Conservation (phyloP, 495 filamentous ascomycete genomes). For the Penicillium samsonianum region DNA sequence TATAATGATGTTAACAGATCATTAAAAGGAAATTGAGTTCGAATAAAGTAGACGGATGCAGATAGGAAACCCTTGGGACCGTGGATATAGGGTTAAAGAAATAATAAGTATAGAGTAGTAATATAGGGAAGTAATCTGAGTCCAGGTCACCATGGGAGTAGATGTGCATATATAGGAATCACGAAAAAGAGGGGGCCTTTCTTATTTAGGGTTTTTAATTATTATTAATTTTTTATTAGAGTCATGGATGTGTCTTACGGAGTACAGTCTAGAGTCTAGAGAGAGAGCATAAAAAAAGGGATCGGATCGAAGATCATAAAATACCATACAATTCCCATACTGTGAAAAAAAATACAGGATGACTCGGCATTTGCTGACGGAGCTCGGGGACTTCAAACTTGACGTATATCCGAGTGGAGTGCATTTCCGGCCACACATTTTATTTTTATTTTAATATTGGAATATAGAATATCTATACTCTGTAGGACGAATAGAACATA, state of each 20-base stretch:
- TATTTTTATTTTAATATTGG: too few relatives aligned
- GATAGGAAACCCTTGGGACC: background rate
- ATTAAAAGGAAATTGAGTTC: slow-evolving; percentile 24
- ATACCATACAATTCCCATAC: background rate
- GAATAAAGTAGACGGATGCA: slow-evolving; percentile 8
- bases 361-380: slow-evolving; percentile 32
- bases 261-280: background rate
- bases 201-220: slow-evolving; percentile 3
- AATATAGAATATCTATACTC: too few relatives aligned
- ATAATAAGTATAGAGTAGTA: slow-evolving; percentile 6
- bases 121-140: background rate
- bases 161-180: slow-evolving; percentile 1
- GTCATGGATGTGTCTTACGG: background rate
- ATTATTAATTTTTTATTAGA: slow-evolving; percentile 8
- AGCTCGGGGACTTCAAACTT: slow-evolving; percentile 29
- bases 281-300: background rate
- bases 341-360: slow-evolving; percentile 12
- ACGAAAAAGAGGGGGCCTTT: background rate
- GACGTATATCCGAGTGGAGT: slow-evolving; percentile 31
- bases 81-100: background rate
- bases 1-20: slow-evolving; percentile 29
- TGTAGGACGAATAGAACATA: too few relatives aligned
- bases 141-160: background rate
- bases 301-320: slow-evolving; percentile 31
- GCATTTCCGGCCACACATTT: slow-evolving; percentile 19